These are phyloP conservation scores for Picochlorum sp. DNA, from an alignment of 139 green algal species.

Conservation along the genomic window DNA sequence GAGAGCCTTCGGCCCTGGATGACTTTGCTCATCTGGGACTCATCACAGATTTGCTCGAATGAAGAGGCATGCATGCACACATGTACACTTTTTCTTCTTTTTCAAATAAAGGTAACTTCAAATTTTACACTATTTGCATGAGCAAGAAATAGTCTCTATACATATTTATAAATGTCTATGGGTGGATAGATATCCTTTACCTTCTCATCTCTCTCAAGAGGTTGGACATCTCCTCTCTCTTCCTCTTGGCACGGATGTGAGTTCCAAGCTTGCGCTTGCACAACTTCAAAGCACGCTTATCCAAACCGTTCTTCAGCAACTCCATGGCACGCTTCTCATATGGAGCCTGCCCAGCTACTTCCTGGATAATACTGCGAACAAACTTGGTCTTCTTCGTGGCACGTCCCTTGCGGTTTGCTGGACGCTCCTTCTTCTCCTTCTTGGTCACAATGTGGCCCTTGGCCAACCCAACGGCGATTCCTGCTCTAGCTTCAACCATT, in stretches of 20 bases:
- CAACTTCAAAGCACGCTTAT: conserved; percentile 95
- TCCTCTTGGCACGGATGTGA: conserved; percentile 89
- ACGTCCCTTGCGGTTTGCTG: conserved; percentile 67
- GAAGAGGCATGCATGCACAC: neutral
- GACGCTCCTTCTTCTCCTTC: conserved; percentile 40
- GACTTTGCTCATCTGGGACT: conserved; percentile 79
- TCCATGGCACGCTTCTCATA: conserved; percentile 93
- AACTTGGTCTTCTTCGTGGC: conserved; percentile 79
- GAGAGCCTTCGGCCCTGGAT: conserved; percentile 58
- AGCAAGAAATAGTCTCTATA: neutral
- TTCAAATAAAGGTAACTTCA: conserved; percentile 7
- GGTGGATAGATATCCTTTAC: conserved; percentile 20
- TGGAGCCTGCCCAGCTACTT: conserved; percentile 86
- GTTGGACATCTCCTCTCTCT: conserved; percentile 83
- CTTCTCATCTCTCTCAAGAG: conserved; percentile 78
- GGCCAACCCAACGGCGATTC: conserved; percentile 78
- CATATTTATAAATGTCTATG: neutral
- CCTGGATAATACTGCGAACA: conserved; percentile 78
- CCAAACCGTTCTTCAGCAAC: conserved; percentile 89
- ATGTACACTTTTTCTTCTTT: neutral
- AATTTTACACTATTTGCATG: conserved; percentile 6
- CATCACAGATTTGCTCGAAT: conserved; percentile 69
- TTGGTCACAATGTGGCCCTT: conserved; percentile 82
- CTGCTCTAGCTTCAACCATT: conserved; percentile 42
- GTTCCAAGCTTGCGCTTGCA: conserved; percentile 95